A percentile compares a stretch with the other conserved stretches of the same genome.
These are phyloP conservation scores for Cylindrotheca closterium DNA, from an alignment of 108 stramenopile species.

Conservation along the genomic window DNA sequence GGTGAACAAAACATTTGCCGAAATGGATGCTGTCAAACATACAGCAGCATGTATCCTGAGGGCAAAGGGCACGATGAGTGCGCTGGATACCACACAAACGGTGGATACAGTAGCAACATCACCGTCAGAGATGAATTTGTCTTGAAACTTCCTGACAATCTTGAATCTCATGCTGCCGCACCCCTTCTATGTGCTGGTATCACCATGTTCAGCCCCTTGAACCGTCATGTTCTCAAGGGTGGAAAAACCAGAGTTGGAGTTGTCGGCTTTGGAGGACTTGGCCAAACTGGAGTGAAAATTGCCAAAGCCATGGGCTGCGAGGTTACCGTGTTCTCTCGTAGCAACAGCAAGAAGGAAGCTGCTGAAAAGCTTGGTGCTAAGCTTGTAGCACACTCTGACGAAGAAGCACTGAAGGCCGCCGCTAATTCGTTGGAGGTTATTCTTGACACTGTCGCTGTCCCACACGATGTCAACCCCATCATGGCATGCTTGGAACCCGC, in stretches of 20 bases:
- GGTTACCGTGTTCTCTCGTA: constrained; percentile 44
- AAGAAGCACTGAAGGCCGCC: constrained; percentile 32
- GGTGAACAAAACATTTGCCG: constrained; percentile 52
- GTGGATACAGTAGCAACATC: constrained; percentile 40
- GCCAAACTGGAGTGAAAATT: constrained; percentile 59
- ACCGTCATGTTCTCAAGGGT: constrained; percentile 33
- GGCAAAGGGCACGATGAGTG: constrained; percentile 20
- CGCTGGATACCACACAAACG: constrained; percentile 31
- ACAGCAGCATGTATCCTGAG: constrained; percentile 13
- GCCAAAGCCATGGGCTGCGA: constrained; percentile 48
- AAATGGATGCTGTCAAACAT: constrained; percentile 18
- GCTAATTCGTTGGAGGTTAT: constrained; percentile 42
- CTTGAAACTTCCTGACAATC: constrained; percentile 40
- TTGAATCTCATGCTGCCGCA: constrained; percentile 30
- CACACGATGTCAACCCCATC: constrained; percentile 32
- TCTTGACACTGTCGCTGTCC: constrained; percentile 43
- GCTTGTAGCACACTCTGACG: constrained; percentile 30
- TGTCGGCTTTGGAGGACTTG: constrained; percentile 66
- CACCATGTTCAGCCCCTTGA: constrained; percentile 55
- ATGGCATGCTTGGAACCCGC: constrained; percentile 29
- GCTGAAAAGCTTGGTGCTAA: constrained; percentile 42
- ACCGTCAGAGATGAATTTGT: constrained; percentile 45
- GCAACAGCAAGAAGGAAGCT: constrained; percentile 38
- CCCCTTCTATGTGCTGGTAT: constrained; percentile 66
- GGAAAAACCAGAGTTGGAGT: constrained; percentile 41